Percentiles rank a stretch among this genome's conserved stretches.
phyloP scores from a whole-genome alignment of 345 rosid genomes.

The Lepidium sativum region DNA sequence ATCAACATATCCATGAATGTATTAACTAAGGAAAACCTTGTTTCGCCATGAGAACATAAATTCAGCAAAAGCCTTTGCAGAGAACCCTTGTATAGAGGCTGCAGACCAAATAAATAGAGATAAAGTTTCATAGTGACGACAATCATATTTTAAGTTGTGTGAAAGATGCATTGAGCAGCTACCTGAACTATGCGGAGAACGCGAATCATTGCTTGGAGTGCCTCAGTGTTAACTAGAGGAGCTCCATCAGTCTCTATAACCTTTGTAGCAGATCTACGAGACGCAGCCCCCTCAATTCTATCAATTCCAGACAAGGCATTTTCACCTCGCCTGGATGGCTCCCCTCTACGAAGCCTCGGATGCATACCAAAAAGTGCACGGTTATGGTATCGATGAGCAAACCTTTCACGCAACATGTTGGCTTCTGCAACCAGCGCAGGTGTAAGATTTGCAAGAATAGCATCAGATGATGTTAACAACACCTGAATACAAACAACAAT shows the following conservation, averaged over 20 bases:
- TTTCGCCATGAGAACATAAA: slow-evolving; percentile 81
- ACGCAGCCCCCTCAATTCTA: slow-evolving; percentile 45
- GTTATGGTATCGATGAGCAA: slow-evolving; percentile 80
- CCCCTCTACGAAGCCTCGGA: slow-evolving; percentile 91
- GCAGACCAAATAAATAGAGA: slow-evolving; percentile 20
- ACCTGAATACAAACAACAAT: slow-evolving; percentile 41
- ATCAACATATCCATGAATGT: slow-evolving; percentile 84
- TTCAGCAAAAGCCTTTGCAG: slow-evolving; percentile 89
- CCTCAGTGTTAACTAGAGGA: slow-evolving; percentile 76
- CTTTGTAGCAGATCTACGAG: slow-evolving; percentile 69
- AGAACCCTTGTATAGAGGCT: slow-evolving; percentile 92
- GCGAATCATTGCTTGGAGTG: slow-evolving; percentile 80
- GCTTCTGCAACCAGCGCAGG: slow-evolving; percentile 99
- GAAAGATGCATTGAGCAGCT: slow-evolving; percentile 29
- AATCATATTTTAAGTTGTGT: not conserved
- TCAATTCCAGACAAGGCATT: slow-evolving; percentile 55
- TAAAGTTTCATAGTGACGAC: not conserved
- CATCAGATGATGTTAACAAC: slow-evolving; percentile 89
- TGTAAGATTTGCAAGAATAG: slow-evolving; percentile 90
- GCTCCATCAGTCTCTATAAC: slow-evolving; percentile 82
- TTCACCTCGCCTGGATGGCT: slow-evolving; percentile 82
- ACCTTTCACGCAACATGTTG: slow-evolving; percentile 93
- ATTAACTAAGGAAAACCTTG: slow-evolving; percentile 66
- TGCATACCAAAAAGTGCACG: slow-evolving; percentile 87
- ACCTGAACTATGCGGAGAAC: slow-evolving; percentile 95